Base-by-base conservation (phyloP, 1,139 yeast species). In the Suhomyces panamericanus region DNA sequence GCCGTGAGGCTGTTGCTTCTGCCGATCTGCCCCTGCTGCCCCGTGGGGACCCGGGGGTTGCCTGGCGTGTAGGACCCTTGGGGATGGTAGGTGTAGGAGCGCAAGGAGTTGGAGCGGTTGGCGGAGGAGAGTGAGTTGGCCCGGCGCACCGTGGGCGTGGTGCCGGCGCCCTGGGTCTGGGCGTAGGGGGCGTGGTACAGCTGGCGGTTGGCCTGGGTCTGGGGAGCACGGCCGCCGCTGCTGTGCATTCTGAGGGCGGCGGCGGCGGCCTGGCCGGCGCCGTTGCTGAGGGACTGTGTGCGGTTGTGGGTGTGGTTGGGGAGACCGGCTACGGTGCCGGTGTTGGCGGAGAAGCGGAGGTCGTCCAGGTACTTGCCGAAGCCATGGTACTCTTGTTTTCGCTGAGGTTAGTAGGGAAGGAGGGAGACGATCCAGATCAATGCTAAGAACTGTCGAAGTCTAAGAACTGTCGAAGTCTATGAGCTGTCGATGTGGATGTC, bases 181-280 rank as follows among this genome's bases (percentile, higher is more conserved):
- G 9, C 7, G 24, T 20, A 7, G 24, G 29, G 43, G 11, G 41
- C 41, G 20, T 30, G 51, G 20, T 38, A 35, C 36, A 26, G 42
- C 17, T 32, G 37, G 9, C 39, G 36, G 11, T 43, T 32, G 41
- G 38, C 17, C 7, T 29, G 34, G 16, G 43, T 12, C 24, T 20
- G 24, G 11, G 36, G 42, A 17, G 28, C 27, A 44, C 48, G 32
- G 49, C 36, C n/a, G 12, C 30, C 36, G 3, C 37, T 53, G 13
- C 33, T 51, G 52, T 70, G 75, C 50, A 66, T 58, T 48, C 68
- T 59, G 30, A 73, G 55, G 6, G 79, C 79, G 1, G 77, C 78
- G 41, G 61, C 49, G 1, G 78, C 78, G 1, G 78, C 77, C 48
- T 56, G 64, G 13, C 76, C 75, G 20, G 78, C 79, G 24, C 68